phyloP scores from a whole-genome alignment of 2,329 filamentous ascomycete genomes.

The Boeremia exigua region DNA sequence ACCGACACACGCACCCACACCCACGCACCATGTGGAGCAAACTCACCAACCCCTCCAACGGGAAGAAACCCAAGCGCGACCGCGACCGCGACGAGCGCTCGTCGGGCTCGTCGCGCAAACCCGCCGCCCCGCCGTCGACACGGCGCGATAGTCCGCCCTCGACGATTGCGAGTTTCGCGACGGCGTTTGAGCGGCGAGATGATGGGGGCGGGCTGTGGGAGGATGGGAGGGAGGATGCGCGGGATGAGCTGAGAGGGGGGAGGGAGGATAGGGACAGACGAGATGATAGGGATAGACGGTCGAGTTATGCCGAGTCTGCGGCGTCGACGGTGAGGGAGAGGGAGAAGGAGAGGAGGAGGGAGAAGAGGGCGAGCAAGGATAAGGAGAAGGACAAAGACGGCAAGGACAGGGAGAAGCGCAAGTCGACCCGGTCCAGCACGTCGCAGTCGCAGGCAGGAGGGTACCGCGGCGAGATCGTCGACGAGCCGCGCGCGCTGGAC shows the following conservation, averaged over 20 bases:
- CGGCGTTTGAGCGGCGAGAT: constrained; percentile 41
- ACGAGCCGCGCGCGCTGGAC: constrained; percentile 31
- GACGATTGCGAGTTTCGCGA: constrained; percentile 49
- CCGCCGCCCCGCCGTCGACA: constrained; percentile 19
- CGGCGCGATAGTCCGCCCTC: constrained; percentile 37
- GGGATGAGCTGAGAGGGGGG: constrained; percentile 29
- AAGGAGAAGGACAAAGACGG: constrained; percentile 34
- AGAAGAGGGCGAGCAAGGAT: constrained; percentile 29
- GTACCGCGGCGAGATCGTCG: constrained; percentile 41
- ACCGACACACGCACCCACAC: constrained; percentile 1
- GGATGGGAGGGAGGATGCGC: constrained; percentile 29
- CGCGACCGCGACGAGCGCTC: constrained; percentile 37
- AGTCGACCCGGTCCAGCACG: constrained; percentile 27
- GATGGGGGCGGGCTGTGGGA: constrained; percentile 44
- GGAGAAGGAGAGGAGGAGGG: constrained; percentile 34
- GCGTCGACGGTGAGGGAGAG: constrained; percentile 38
- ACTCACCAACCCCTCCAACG: constrained; percentile 40
- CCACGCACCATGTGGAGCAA: constrained; percentile 46
- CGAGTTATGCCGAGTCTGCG: constrained; percentile 41
- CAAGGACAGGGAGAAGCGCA: constrained; percentile 37
- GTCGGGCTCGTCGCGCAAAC: constrained; percentile 42
- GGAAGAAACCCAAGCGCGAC: constrained; percentile 37
- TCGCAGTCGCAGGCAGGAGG: constrained; percentile 29
- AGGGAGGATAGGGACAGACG: constrained; percentile 33
- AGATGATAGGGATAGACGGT: constrained; percentile 32